Base-by-base conservation (phyloP, 2,329 filamentous ascomycete species). In the Fusarium stilboides region DNA sequence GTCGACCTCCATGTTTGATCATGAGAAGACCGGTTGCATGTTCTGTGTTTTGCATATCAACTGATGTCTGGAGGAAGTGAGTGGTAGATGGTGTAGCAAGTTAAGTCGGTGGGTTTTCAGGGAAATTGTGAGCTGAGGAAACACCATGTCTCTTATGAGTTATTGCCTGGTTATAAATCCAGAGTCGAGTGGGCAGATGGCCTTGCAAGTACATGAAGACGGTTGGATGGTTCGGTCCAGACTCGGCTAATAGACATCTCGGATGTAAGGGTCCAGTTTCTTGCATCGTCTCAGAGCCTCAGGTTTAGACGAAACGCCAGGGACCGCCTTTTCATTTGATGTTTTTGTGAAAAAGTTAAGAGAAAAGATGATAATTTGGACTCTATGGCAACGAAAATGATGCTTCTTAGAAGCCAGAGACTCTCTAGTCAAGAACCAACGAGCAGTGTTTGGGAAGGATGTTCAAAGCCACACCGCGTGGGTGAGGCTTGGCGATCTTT, bases 241-340 rank as follows among this genome's bases (percentile, higher is more conserved):
- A 50, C 67, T 74, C 72, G 72, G 72, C 72, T 74, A 74, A 65
- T 66, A 57, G 52, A 37, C 28, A 37, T 62, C 45, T 73, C 70
- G 70, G 70, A 45, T 71, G 57, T 54, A 74, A 73, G 72, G 72
- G 68, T 56, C 44, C 22, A 28, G 58, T 59, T 47, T 43, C 34
- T 51, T 65, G 62, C 45, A 51, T 52, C 40, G 40, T 59, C 24
- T 52, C 12, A 65, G 45, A 46, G 42, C 45, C 36, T n/a, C 36
- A 56, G 37, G 10, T 24, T 47, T 24, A 37, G 8, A 53, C 53
- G 44, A 57, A 39, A 58, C 36, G n/a, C 33, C 19, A 17, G 34
- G 20, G 15, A 15, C 24, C 14, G 12, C 33, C 12, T 20, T 55
- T 36, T 12, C 42, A 68, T n/a, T n/a, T 34, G 10, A 17, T 6